phyloP scores from a whole-genome alignment of 805 yeast species.

The Candida sithepensis region DNA sequence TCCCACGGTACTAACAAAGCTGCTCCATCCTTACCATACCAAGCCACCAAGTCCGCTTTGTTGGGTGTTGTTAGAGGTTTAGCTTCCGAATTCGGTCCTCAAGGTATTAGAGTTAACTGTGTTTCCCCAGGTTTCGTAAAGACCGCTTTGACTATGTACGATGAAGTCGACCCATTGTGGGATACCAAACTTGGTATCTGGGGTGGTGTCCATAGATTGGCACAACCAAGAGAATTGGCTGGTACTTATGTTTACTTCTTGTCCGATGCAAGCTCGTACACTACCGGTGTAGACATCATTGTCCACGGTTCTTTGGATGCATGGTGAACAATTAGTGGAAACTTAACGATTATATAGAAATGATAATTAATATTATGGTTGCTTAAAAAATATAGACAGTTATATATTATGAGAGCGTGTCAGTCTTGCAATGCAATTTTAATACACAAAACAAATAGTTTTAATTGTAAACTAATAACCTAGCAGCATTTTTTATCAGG shows the following conservation, averaged over 20 bases:
- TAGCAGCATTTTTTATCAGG: no score
- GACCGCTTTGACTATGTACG: slow-evolving; percentile 36
- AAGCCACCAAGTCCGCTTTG: slow-evolving; percentile 46
- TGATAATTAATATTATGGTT: no score
- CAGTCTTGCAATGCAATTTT: no score
- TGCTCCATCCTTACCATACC: slow-evolving; percentile 44
- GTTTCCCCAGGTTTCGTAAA: slow-evolving; percentile 49
- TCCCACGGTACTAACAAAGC: slow-evolving; percentile 51
- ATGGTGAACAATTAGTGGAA: no score
- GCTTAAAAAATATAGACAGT: no score
- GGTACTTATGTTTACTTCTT: slow-evolving; percentile 49
- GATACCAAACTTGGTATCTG: slow-evolving; percentile 36
- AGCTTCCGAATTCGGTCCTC: slow-evolving; percentile 45
- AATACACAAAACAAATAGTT: no score
- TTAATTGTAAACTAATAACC: no score
- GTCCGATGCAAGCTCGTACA: slow-evolving; percentile 45
- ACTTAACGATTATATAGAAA: no score
- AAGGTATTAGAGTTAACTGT: slow-evolving; percentile 49
- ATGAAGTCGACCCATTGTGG: slow-evolving; percentile 24
- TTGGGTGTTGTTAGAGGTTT: slow-evolving; percentile 42
- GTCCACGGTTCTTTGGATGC: slow-evolving; percentile 36
- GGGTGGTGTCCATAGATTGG: slow-evolving; percentile 39
- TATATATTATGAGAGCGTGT: no score
- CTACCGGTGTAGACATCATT: slow-evolving; percentile 44
- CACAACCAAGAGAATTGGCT: slow-evolving; percentile 43